Conservation (phyloP, 139 green algal genomes). For the Asterochloris sp. region DNA sequence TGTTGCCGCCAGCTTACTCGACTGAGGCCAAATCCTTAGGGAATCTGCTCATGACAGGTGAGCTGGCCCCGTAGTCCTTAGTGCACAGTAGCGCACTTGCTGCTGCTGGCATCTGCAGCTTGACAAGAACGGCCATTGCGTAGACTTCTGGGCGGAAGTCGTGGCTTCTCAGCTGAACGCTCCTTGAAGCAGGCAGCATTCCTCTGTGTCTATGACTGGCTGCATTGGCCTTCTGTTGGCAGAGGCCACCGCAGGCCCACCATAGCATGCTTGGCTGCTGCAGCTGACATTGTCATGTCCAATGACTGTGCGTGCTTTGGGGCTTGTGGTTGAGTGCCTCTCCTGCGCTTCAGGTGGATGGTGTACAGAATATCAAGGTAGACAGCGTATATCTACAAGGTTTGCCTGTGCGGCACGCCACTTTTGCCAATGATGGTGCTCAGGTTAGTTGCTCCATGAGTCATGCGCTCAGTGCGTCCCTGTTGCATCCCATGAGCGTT, state of each 20-base stretch:
- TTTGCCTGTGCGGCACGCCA: slow-evolving; percentile 78
- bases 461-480: no score
- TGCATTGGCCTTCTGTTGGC: background rate
- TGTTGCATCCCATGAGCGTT: background rate
- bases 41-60: no score
- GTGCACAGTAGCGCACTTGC: no score
- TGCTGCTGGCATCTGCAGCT: no score
- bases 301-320: background rate
- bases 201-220: no score
- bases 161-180: no score
- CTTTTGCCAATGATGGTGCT: slow-evolving; percentile 62
- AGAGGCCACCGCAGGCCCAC: background rate
- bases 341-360: slow-evolving; percentile 58
- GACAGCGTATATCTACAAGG: slow-evolving; percentile 82
- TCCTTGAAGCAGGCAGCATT: no score
- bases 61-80: no score
- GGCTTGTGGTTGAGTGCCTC: background rate
- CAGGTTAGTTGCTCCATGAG: background rate
- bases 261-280: background rate
- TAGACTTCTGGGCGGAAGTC: no score
- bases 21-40: no score
- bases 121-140: no score
- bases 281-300: background rate
- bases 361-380: slow-evolving; percentile 74
- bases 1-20: background rate